These are phyloP conservation scores for Suillus discolor DNA, from an alignment of 768 basidiomycete species.

Conservation along the genomic window DNA sequence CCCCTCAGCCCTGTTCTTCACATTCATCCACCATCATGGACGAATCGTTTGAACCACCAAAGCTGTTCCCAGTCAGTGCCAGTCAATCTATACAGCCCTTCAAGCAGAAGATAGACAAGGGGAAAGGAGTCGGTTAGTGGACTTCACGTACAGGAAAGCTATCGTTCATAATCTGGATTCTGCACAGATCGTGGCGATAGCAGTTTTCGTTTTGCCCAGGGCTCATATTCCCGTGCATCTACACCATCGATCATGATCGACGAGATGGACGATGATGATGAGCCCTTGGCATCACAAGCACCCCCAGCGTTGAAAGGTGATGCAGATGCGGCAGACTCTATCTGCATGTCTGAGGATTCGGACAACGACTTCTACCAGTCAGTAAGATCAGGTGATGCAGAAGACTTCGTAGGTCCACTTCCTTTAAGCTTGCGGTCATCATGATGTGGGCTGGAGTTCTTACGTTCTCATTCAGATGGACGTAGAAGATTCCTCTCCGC, in stretches of 20 bases:
- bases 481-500: slow-evolving; percentile 12
- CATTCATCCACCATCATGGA: slow-evolving; percentile 3
- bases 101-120: neutral
- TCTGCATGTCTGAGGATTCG: neutral
- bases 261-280: slow-evolving; percentile 7
- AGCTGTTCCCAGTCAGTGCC: neutral
- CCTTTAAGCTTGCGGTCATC: neutral
- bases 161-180: neutral
- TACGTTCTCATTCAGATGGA: slow-evolving; percentile 21
- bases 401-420: neutral
- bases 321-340: neutral
- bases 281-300: slow-evolving; percentile 2
- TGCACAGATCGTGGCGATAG: neutral
- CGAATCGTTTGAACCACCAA: neutral
- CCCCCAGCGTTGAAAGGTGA: neutral
- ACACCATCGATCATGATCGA: neutral
- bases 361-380: slow-evolving; percentile 3
- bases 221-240: slow-evolving; percentile 5
- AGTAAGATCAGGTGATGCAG: neutral
- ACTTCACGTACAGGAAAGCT: too few species aligned
- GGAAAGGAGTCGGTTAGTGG: slow-evolving; percentile 4
- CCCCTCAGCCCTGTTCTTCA: neutral
- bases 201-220: slow-evolving; percentile 1
- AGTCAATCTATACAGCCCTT: neutral
- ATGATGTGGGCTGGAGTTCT: slow-evolving; percentile 4